phyloP scores from a whole-genome alignment of 192 early-diverging fungal genomes.

The Coemansia sp. region DNA sequence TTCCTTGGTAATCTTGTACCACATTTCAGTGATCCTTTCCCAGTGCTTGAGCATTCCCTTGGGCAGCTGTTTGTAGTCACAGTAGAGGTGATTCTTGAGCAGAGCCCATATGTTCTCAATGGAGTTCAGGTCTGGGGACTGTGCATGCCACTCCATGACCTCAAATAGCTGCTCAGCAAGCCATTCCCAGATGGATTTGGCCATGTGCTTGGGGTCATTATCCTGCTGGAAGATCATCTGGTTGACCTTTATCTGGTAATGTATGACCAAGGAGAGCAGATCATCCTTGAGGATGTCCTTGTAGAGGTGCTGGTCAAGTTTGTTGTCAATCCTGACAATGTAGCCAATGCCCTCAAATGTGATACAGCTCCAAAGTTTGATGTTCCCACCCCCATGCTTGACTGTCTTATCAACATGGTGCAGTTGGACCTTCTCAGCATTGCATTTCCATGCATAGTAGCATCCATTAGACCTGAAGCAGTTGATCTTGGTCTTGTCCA shows the following conservation, averaged over 20 bases:
- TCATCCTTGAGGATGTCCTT: not conserved
- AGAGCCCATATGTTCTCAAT: slow-evolving; percentile 11
- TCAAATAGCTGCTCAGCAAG: not conserved
- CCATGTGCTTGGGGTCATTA: slow-evolving; percentile 30
- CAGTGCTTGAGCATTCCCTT: not conserved
- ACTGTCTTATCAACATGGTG: too few relatives aligned
- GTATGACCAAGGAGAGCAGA: slow-evolving; percentile 12
- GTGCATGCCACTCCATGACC: slow-evolving; percentile 22
- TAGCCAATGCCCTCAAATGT: too few relatives aligned
- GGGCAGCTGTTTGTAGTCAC: not conserved
- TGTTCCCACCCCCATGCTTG: too few relatives aligned
- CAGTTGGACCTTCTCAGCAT: too few relatives aligned
- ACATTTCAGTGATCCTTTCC: not conserved
- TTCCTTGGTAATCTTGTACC: not conserved
- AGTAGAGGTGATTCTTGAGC: not conserved
- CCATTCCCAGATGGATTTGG: slow-evolving; percentile 1
- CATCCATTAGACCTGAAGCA: too few relatives aligned
- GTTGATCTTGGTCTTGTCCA: too few relatives aligned
- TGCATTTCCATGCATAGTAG: too few relatives aligned
- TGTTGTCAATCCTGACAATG: too few relatives aligned
- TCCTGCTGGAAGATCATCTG: slow-evolving; percentile 28
- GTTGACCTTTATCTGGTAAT: not conserved
- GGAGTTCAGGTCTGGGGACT: slow-evolving; percentile 12
- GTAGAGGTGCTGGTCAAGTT: not conserved
- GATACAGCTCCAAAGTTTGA: too few relatives aligned